Evolutionary conservation across 208 protist genomes (phyloP), one percentile per base, ranked within the genome.

Genomic region (Strigomonas culicis): DNA sequence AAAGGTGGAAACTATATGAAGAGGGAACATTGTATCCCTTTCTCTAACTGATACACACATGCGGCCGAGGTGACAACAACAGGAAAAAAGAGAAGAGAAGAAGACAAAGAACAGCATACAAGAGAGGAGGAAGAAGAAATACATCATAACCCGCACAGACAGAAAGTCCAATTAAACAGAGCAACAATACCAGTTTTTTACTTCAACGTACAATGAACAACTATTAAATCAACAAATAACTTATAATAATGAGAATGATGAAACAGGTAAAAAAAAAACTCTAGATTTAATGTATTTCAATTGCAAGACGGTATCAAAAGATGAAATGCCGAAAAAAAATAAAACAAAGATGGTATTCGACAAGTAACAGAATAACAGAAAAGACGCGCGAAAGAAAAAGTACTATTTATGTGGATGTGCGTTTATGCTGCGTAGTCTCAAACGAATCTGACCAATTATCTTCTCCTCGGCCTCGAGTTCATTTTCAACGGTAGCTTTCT

Each of bases 381-480:
- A 21, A 19, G 25, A 11, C 25, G n/a, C 6, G 49, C 6, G 17
- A 17, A 28, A 53, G 17, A 19, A 36, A 8, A 22, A 51, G 4
- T 51, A 30, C 55, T 19, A 58, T 50, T 74, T 62, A 10, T 70
- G 39, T 13, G 39, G 27, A 19, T 76, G 51, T 6, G 73, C 58
- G 13, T 68, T 64, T 3, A 75, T 17, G 17, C 43, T 68, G 22
- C 87, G 87, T 52, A 93, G 66, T 55, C 76, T 62, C 36, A 88
- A 72, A 24, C 81, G 69, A 50, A 87, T 75, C 24, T 82, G 75
- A 0, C 87, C 76, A 58, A 93, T 82, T 1, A 59, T 50, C 21
- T 72, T 60, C 49, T 93, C 79, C 25, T 75, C 76, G 13, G 68
- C 69, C 39, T 74, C 72, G 8, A 93, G 65, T 6, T 71, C 66